Percentiles rank a stretch among this genome's conserved stretches.
These are phyloP conservation scores for Allium cepa DNA, from an alignment of 106 monocot species.

Conservation along the genomic window DNA sequence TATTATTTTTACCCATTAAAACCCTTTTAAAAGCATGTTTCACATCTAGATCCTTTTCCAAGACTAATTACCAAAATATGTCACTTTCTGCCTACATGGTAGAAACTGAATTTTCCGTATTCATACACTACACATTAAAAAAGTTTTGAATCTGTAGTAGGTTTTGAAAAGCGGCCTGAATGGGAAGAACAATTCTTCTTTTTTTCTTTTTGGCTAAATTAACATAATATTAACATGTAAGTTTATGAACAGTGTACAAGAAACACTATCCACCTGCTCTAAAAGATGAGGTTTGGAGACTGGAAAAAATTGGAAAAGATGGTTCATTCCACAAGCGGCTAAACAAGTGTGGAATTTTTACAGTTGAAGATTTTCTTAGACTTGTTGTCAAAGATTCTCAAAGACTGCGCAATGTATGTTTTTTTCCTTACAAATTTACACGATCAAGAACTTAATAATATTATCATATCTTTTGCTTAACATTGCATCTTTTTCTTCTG, in stretches of 20 bases:
- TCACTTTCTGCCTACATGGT: no score
- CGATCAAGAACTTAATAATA: not conserved
- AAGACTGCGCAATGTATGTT: slow-evolving; percentile 43
- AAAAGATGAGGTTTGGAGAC: slow-evolving; percentile 58
- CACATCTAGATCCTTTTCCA: no score
- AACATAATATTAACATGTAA: no score
- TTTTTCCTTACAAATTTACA: not conserved
- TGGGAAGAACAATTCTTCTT: no score
- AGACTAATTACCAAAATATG: no score
- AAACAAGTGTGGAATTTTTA: slow-evolving; percentile 34
- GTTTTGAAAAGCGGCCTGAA: no score
- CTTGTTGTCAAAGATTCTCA: slow-evolving; percentile 39
- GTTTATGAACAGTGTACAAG: slow-evolving; percentile 16
- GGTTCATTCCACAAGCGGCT: slow-evolving; percentile 60
- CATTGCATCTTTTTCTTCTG: not conserved
- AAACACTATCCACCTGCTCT: slow-evolving; percentile 63
- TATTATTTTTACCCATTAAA: not conserved
- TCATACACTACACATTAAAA: no score
- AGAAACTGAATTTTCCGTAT: no score
- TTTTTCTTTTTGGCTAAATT: no score
- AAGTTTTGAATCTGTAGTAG: no score
- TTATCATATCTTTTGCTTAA: not conserved
- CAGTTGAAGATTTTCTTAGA: slow-evolving; percentile 63
- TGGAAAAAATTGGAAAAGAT: slow-evolving; percentile 68
- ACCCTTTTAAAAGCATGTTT: no score